These are phyloP conservation scores for Lentinula raphanica DNA, from an alignment of 768 basidiomycete genomes.

Conservation along the genomic window DNA sequence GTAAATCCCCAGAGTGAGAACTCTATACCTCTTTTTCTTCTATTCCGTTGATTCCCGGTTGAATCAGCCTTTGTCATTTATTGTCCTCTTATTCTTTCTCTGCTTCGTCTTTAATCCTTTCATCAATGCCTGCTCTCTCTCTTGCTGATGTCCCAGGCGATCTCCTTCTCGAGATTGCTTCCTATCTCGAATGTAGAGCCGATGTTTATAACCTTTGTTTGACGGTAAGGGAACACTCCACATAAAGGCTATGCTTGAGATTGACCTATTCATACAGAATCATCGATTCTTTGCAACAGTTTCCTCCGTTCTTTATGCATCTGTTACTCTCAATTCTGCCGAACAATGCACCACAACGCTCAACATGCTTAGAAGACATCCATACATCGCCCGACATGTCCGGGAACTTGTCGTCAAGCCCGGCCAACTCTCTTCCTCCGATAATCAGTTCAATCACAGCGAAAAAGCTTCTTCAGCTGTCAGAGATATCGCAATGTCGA, in stretches of 20 bases:
- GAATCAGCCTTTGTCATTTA: neutral
- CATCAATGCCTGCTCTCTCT: neutral
- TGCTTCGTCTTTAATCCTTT: neutral
- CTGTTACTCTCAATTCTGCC: slow-evolving; percentile 46
- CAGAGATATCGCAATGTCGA: slow-evolving; percentile 40
- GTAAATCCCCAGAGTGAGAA: neutral
- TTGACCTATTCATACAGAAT: slow-evolving; percentile 43
- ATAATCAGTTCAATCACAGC: slow-evolving; percentile 19
- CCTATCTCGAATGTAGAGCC: slow-evolving; percentile 41
- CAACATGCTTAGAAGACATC: slow-evolving; percentile 51
- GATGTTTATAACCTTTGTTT: slow-evolving; percentile 58
- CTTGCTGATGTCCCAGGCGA: slow-evolving; percentile 43
- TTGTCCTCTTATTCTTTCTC: neutral
- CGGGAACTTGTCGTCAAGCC: slow-evolving; percentile 50
- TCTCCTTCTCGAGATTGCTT: slow-evolving; percentile 62
- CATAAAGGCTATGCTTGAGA: no score
- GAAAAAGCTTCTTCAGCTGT: slow-evolving; percentile 48
- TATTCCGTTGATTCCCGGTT: neutral
- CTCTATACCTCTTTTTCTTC: neutral
- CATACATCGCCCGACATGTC: slow-evolving; percentile 63
- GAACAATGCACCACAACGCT: slow-evolving; percentile 63
- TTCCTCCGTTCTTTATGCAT: slow-evolving; percentile 54
- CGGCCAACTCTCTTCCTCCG: slow-evolving; percentile 14
- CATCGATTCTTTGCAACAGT: slow-evolving; percentile 45
- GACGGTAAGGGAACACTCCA: slow-evolving; percentile 46